Conservation (phyloP, 805 yeast species). For the Starmerella sirachaensis region DNA sequence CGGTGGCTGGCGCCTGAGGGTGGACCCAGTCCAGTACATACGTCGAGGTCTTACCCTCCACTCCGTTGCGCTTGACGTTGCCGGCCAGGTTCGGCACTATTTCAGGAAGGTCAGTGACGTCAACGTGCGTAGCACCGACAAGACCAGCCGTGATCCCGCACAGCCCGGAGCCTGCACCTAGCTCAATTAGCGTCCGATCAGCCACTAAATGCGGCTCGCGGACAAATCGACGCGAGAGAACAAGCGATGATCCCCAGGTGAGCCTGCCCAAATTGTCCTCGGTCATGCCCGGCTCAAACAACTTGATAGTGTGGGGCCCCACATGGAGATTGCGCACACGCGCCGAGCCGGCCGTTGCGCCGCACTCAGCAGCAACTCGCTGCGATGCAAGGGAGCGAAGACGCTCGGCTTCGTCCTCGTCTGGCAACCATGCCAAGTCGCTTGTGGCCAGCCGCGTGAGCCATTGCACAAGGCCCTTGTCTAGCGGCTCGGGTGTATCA, state of each 20-base stretch:
- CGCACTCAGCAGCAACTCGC: constrained; percentile 69
- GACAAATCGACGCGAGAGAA: constrained; percentile 45
- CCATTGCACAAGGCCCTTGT: constrained; percentile 26
- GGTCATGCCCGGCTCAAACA: constrained; percentile 77
- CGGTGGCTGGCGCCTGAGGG: constrained; percentile 33
- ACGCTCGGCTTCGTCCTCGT: constrained; percentile 24
- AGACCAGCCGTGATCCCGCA: constrained; percentile 60
- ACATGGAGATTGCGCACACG: constrained; percentile 48
- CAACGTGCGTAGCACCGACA: constrained; percentile 37
- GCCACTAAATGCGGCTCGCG: constrained; percentile 23
- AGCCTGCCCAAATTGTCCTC: constrained; percentile 80
- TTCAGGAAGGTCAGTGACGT: constrained; percentile 67
- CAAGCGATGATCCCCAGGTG: constrained; percentile 89
- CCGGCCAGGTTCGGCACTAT: constrained; percentile 55
- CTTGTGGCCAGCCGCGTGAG: constrained; percentile 25
- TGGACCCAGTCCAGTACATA: constrained; percentile 68
- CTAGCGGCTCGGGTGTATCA: constrained; percentile 13
- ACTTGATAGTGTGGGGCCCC: constrained; percentile 29
- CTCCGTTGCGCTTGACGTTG: constrained; percentile 45
- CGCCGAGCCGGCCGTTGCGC: constrained; percentile 71
- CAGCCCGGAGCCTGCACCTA: constrained; percentile 95
- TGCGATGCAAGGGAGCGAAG: constrained; percentile 48
- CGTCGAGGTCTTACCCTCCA: constrained; percentile 27
- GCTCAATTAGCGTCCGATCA: constrained; percentile 36
- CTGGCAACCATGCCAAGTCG: constrained; percentile 36